Percentiles rank a stretch among this genome's conserved stretches.
Evolutionary conservation across 1,139 yeast species (phyloP).

Genomic region (Yamadazyma diospyri): DNA sequence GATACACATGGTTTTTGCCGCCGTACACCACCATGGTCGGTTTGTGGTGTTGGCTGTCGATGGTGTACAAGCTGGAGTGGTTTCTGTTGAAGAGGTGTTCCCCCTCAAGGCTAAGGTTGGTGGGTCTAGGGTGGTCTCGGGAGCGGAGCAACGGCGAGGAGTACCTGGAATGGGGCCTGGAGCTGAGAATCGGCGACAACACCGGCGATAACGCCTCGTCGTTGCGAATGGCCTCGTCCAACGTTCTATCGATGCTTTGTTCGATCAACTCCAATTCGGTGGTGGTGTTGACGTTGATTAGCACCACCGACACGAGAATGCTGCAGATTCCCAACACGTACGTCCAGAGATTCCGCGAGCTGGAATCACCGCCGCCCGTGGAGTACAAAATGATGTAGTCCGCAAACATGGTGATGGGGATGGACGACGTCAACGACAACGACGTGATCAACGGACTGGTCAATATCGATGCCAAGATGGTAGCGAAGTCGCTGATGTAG

Average conservation of each 20-base stretch:
- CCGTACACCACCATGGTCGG: conserved; percentile 26
- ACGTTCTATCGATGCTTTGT: conserved; percentile 45
- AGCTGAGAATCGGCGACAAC: conserved; percentile 37
- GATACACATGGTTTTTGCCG: conserved; percentile 42
- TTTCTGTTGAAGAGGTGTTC: conserved; percentile 18
- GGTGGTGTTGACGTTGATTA: conserved; percentile 42
- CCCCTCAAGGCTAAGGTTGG: conserved; percentile 15
- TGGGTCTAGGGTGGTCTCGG: conserved; percentile 9
- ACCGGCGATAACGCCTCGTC: conserved; percentile 48
- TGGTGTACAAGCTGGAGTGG: conserved; percentile 21
- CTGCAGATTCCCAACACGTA: conserved; percentile 46
- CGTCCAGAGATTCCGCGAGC: conserved; percentile 22
- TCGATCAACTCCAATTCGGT: conserved; percentile 46
- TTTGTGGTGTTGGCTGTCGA: conserved; percentile 9
- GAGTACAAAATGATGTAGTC: conserved; percentile 34
- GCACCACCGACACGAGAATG: conserved; percentile 44
- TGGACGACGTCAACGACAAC: conserved; percentile 48
- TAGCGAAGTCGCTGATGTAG: conserved; percentile 47
- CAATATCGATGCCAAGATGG: conserved; percentile 48
- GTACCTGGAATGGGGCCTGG: conserved; percentile 14
- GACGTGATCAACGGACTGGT: conserved; percentile 55
- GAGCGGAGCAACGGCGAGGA: conserved; percentile 12
- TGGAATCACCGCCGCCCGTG: conserved; percentile 17
- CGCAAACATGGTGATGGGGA: conserved; percentile 49
- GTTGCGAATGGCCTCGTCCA: conserved; percentile 44